Percentiles rank a stretch among this genome's conserved stretches.
These are phyloP conservation scores for Colletotrichum costaricense DNA, from an alignment of 2,329 filamentous ascomycete species.

Conservation along the genomic window DNA sequence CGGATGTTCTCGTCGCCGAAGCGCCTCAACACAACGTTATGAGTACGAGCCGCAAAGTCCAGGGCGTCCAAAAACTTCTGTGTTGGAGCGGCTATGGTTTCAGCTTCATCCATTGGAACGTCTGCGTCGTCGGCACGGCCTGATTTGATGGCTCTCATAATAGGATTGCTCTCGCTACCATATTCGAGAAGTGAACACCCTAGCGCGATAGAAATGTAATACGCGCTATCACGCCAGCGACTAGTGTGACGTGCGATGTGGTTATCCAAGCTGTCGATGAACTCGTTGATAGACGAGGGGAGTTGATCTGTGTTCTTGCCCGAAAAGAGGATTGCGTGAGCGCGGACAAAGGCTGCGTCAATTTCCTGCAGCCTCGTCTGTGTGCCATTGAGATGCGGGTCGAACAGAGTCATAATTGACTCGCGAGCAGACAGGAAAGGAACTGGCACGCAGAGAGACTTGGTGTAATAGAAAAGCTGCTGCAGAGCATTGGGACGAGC, in stretches of 20 bases:
- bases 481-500: constrained; percentile 76
- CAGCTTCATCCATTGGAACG: not conserved
- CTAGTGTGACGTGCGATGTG: constrained; percentile 65
- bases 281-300: constrained; percentile 40
- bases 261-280: constrained; percentile 64
- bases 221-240: constrained; percentile 65
- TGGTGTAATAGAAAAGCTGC: constrained; percentile 79
- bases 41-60: constrained; percentile 44
- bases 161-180: constrained; percentile 45
- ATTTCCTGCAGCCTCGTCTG: not conserved
- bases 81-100: not conserved
- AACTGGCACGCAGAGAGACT: constrained; percentile 75
- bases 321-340: not conserved
- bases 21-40: not conserved
- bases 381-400: constrained; percentile 59
- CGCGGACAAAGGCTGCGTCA: not conserved
- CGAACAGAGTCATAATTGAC: constrained; percentile 76
- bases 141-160: constrained; percentile 4
- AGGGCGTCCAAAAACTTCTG: constrained; percentile 69
- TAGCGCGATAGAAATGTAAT: constrained; percentile 68
- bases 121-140: not conserved
- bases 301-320: not conserved
- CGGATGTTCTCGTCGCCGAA: constrained; percentile 42
- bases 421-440: constrained; percentile 78
- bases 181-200: constrained; percentile 65